phyloP scores from a whole-genome alignment of 2,329 filamentous ascomycete species.

The Monosporascus sp. region DNA sequence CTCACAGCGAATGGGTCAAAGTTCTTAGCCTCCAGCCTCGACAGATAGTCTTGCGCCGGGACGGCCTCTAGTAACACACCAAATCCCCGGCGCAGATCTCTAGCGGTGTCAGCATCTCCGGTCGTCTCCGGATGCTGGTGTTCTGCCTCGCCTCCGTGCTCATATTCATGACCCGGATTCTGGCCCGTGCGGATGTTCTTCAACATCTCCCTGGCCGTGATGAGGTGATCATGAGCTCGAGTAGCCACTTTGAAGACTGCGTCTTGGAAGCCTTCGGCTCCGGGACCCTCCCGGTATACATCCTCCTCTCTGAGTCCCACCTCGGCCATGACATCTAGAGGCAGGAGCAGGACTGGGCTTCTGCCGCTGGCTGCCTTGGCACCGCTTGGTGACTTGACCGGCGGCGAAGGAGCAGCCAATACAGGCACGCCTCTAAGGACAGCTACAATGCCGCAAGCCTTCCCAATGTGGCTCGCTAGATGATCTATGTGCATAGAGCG shows the following conservation, averaged over 20 bases:
- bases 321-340: slow-evolving; percentile 85
- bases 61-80: slow-evolving; percentile 77
- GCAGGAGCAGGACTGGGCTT: slow-evolving; percentile 63
- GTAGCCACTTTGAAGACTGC: slow-evolving; percentile 91
- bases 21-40: slow-evolving; percentile 70
- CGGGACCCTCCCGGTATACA: slow-evolving; percentile 72
- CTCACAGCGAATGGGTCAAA: slow-evolving; percentile 74
- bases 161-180: slow-evolving; percentile 78
- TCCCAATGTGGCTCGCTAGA: slow-evolving; percentile 90
- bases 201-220: slow-evolving; percentile 89
- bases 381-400: slow-evolving; percentile 38
- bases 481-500: slow-evolving; percentile 84
- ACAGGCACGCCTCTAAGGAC: slow-evolving; percentile 83
- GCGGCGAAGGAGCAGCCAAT: slow-evolving; percentile 69
- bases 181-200: slow-evolving; percentile 69
- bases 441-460: slow-evolving; percentile 82
- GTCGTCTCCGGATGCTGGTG: slow-evolving; percentile 41
- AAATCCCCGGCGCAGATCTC: slow-evolving; percentile 58
- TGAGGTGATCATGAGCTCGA: slow-evolving; percentile 89
- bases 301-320: slow-evolving; percentile 80
- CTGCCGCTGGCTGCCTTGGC: slow-evolving; percentile 31
- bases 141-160: slow-evolving; percentile 75
- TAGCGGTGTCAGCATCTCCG: slow-evolving; percentile 30
- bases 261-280: slow-evolving; percentile 78
- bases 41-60: slow-evolving; percentile 71